Conservation (phyloP, 768 basidiomycete species). For the Bullera alba region DNA sequence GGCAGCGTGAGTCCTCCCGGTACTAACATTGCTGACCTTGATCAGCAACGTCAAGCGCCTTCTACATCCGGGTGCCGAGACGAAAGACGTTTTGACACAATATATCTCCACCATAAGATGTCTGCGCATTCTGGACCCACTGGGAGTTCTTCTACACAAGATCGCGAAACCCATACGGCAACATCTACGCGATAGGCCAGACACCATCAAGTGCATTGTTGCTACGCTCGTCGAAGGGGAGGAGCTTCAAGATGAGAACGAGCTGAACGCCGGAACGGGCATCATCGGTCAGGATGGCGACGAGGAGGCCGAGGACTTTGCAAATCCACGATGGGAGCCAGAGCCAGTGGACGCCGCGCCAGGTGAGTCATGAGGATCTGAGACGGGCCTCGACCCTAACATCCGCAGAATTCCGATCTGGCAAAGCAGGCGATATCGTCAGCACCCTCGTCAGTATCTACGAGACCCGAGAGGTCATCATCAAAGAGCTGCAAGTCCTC, state of each 20-base stretch:
- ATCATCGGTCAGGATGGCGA: slow-evolving; percentile 54
- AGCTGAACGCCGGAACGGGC: slow-evolving; percentile 43
- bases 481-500: slow-evolving; percentile 88
- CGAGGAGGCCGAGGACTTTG: slow-evolving; percentile 64
- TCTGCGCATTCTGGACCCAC: slow-evolving; percentile 81
- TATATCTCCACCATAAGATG: slow-evolving; percentile 91
- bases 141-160: slow-evolving; percentile 83
- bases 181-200: slow-evolving; percentile 73
- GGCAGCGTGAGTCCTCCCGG: slow-evolving; percentile 57
- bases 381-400: background rate
- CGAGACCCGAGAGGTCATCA: slow-evolving; percentile 90
- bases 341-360: slow-evolving; percentile 95
- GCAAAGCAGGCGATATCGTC: slow-evolving; percentile 85
- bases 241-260: slow-evolving; percentile 77
- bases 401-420: slow-evolving; percentile 75
- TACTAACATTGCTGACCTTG: slow-evolving; percentile 1
- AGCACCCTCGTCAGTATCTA: slow-evolving; percentile 96
- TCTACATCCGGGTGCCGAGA: slow-evolving; percentile 92
- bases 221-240: slow-evolving; percentile 79
- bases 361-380: slow-evolving; percentile 51
- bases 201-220: slow-evolving; percentile 91
- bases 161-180: slow-evolving; percentile 86
- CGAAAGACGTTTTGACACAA: slow-evolving; percentile 76
- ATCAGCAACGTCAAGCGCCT: slow-evolving; percentile 74
- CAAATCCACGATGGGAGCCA: slow-evolving; percentile 88